These are phyloP conservation scores for Mesembryanthemum crystallinum DNA, from an alignment of 148 eudicot genomes.

Conservation along the genomic window DNA sequence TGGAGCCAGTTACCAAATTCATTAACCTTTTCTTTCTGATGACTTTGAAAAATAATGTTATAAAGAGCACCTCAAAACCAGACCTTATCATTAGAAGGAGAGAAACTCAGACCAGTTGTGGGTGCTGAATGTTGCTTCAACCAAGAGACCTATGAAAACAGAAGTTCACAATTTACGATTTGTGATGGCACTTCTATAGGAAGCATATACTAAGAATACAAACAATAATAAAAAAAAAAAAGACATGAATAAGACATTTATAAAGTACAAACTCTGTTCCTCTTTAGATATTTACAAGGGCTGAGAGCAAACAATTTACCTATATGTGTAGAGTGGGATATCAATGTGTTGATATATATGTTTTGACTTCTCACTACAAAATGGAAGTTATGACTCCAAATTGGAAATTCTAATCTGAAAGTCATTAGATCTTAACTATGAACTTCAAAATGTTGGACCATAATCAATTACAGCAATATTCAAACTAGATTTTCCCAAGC, in stretches of 20 bases:
- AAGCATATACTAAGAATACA: neutral
- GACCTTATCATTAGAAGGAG: constrained; percentile 96
- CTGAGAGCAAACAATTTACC: neutral
- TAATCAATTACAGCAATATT: neutral
- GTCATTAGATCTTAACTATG: neutral
- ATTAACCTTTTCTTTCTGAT: neutral
- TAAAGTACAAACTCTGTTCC: neutral
- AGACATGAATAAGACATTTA: neutral
- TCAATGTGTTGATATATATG: neutral
- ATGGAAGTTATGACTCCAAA: neutral
- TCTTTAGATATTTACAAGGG: neutral
- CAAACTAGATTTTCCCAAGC: neutral
- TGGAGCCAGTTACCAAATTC: constrained; percentile 11
- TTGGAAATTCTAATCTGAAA: neutral
- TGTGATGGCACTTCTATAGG: neutral
- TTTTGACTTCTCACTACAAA: neutral
- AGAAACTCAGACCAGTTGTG: constrained; percentile 82
- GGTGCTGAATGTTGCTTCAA: constrained; percentile 98
- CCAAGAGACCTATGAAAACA: constrained; percentile 76
- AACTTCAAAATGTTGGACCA: neutral
- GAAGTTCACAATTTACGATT: constrained; percentile 3
- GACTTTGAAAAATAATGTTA: neutral
- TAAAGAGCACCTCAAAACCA: constrained; percentile 9
- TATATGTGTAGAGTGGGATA: neutral
- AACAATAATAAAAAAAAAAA: neutral